Percentiles rank a stretch among this genome's conserved stretches.
phyloP scores from a whole-genome alignment of 2,329 filamentous ascomycete species.

The Arthrinium phaeospermum region DNA sequence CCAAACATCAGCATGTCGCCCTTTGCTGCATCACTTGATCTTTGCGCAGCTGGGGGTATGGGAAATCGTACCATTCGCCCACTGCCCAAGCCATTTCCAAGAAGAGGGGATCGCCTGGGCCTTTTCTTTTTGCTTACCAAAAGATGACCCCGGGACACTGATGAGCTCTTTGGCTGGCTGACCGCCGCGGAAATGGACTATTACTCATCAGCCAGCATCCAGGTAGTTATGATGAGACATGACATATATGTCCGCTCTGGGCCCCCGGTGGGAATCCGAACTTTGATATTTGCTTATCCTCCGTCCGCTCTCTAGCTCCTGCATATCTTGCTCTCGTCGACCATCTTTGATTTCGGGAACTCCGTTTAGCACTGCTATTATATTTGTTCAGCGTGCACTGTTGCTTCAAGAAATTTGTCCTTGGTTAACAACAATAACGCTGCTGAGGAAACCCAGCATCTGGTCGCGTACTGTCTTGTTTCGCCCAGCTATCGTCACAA shows the following conservation, averaged over 20 bases:
- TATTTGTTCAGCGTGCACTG: neutral
- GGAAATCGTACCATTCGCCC: slow-evolving; percentile 13
- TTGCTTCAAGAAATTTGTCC: neutral
- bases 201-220: neutral
- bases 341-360: neutral
- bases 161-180: neutral
- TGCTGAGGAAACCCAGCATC: neutral
- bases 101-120: slow-evolving; percentile 12
- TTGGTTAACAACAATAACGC: neutral
- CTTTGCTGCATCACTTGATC: neutral
- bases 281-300: neutral
- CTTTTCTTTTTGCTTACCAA: neutral
- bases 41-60: neutral
- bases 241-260: neutral
- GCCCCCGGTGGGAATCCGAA: neutral
- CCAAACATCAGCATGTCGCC: neutral
- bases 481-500: neutral
- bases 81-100: slow-evolving; percentile 9
- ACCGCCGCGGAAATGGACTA: neutral
- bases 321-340: neutral
- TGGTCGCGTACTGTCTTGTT: neutral
- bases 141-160: neutral
- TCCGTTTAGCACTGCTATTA: no score
- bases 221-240: neutral
- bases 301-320: neutral